Evolutionary conservation across 2,329 filamentous ascomycete genomes (phyloP).

Genomic region (Epichloe sibirici): DNA sequence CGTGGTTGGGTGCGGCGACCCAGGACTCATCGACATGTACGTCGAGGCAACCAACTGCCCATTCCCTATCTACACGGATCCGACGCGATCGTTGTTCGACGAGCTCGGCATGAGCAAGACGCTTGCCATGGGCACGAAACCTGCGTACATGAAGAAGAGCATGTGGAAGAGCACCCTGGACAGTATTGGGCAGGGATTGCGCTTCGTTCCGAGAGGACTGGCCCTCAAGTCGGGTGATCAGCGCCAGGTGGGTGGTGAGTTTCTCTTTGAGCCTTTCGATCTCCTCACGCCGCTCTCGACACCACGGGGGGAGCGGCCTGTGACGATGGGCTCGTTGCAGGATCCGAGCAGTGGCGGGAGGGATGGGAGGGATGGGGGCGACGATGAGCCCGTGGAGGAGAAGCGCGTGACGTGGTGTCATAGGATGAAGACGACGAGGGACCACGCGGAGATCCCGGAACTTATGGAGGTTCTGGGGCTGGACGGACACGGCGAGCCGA

Average conservation of each 20-base stretch:
- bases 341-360: constrained; percentile 4
- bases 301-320: constrained; percentile 24
- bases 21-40: constrained; percentile 57
- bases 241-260: constrained; percentile 64
- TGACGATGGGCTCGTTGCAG: constrained; percentile 11
- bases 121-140: constrained; percentile 43
- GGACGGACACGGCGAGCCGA: constrained; percentile 27
- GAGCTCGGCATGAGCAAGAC: constrained; percentile 58
- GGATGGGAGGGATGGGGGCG: constrained; percentile 12
- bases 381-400: constrained; percentile 27
- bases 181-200: constrained; percentile 48
- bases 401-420: constrained; percentile 68
- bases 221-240: constrained; percentile 52
- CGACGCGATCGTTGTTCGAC: constrained; percentile 51
- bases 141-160: constrained; percentile 51
- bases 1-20: constrained; percentile 62
- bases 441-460: constrained; percentile 61
- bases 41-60: constrained; percentile 47
- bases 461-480: constrained; percentile 51
- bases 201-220: constrained; percentile 42
- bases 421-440: constrained; percentile 66
- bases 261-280: constrained; percentile 53
- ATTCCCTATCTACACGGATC: constrained; percentile 70
- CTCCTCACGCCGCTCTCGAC: constrained; percentile 33
- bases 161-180: constrained; percentile 36